A percentile compares a stretch with the other conserved stretches of the same genome.
Conservation (phyloP, 495 filamentous ascomycete genomes). For the Lindgomyces ingoldianus region DNA sequence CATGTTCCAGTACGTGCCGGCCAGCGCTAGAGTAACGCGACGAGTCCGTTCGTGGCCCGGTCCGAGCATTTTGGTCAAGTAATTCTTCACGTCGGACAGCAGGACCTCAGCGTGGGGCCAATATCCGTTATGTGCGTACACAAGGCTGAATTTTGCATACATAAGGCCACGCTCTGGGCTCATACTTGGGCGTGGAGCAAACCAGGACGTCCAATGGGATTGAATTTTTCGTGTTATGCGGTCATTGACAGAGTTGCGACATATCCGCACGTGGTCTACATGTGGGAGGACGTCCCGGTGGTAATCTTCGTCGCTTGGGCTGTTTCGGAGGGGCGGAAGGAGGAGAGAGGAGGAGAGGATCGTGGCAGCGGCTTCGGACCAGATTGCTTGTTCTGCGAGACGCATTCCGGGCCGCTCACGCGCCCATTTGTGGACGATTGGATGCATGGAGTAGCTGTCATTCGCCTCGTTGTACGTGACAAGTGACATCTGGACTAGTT, state of each 20-base stretch:
- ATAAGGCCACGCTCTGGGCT: slow-evolving; percentile 25
- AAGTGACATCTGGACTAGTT: slow-evolving; percentile 42
- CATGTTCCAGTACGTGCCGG: slow-evolving; percentile 35
- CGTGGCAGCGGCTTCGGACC: slow-evolving; percentile 43
- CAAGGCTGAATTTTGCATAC: slow-evolving; percentile 44
- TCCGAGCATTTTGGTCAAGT: slow-evolving; percentile 24
- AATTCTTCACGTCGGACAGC: slow-evolving; percentile 36
- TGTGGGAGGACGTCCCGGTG: not conserved
- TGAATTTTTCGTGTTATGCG: not conserved
- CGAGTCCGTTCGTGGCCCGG: slow-evolving; percentile 27
- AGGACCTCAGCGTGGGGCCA: slow-evolving; percentile 40
- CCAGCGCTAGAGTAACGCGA: slow-evolving; percentile 31
- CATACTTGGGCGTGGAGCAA: slow-evolving; percentile 10
- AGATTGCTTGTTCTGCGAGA: slow-evolving; percentile 44
- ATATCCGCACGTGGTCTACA: not conserved
- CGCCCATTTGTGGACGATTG: slow-evolving; percentile 48
- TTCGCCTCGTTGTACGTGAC: slow-evolving; percentile 36
- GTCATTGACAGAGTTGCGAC: not conserved
- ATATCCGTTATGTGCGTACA: slow-evolving; percentile 42
- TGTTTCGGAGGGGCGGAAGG: slow-evolving; percentile 40
- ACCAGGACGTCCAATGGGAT: slow-evolving; percentile 19
- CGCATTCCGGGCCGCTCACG: slow-evolving; percentile 44
- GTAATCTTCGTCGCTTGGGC: slow-evolving; percentile 10
- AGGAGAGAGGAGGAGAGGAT: slow-evolving; percentile 39
- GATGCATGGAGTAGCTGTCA: slow-evolving; percentile 49